phyloP scores from a whole-genome alignment of 1,284 basidiomycete species.

The Peniophora sp. region DNA sequence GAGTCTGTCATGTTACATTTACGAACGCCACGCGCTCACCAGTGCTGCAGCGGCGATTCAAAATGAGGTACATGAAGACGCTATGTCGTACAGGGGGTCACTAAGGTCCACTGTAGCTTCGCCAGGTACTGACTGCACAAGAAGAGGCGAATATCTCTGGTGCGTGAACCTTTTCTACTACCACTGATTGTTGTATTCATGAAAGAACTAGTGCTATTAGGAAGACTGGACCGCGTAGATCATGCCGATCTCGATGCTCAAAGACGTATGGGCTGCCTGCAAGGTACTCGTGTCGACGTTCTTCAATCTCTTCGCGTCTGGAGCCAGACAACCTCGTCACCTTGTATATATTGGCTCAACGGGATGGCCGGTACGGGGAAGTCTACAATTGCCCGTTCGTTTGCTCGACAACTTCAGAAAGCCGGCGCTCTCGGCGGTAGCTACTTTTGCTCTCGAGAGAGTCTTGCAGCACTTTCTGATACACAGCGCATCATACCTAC shows the following conservation, averaged over 20 bases:
- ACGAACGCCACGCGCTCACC: no score
- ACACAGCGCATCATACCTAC: background rate
- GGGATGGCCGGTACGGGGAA: constrained; percentile 18
- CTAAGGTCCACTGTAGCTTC: no score
- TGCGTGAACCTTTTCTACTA: no score
- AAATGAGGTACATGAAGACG: no score
- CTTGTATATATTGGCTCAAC: constrained; percentile 15
- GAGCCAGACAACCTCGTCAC: constrained; percentile 3
- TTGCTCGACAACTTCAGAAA: constrained; percentile 6
- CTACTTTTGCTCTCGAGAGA: constrained; percentile 14
- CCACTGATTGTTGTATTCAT: no score
- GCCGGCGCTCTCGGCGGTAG: constrained; percentile 10
- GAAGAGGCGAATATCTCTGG: no score
- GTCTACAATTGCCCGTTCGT: constrained; percentile 14
- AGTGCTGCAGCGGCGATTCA: no score
- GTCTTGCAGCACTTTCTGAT: background rate
- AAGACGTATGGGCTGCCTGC: constrained; percentile 1
- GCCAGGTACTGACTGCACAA: no score
- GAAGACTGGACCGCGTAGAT: background rate
- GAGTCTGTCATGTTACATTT: no score
- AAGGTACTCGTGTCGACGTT: constrained; percentile 10
- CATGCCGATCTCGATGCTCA: background rate
- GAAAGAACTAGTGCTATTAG: background rate
- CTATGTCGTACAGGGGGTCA: no score
- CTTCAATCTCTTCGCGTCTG: constrained; percentile 9